phyloP scores from a whole-genome alignment of 2,329 filamentous ascomycete species.

The Cladosporium sp. region DNA sequence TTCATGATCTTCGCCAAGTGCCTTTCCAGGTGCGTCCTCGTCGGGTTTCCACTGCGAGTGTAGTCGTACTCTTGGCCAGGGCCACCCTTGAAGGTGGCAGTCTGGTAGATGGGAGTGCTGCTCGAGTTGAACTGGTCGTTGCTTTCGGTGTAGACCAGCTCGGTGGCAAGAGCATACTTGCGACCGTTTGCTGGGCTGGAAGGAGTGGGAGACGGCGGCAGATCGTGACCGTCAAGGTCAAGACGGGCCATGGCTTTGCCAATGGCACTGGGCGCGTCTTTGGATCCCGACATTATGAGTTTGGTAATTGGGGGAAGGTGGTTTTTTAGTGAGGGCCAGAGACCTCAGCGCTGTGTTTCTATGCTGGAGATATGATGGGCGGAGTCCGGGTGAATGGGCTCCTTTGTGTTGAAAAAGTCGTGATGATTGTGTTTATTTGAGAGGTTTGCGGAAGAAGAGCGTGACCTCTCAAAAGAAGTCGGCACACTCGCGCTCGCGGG shows the following conservation, averaged over 20 bases:
- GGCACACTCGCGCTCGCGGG: background rate
- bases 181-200: conserved; percentile 83
- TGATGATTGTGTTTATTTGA: background rate
- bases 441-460: background rate
- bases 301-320: conserved; percentile 16
- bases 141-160: conserved; percentile 92
- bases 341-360: conserved; percentile 26
- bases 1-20: conserved; percentile 99
- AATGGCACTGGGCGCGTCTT: conserved; percentile 29
- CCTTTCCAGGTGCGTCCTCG: conserved; percentile 88
- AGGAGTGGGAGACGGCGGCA: conserved; percentile 87
- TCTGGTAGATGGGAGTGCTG: conserved; percentile 95
- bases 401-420: background rate
- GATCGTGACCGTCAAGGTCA: conserved; percentile 76
- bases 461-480: background rate
- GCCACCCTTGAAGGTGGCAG: conserved; percentile 90
- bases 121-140: conserved; percentile 97
- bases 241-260: conserved; percentile 49
- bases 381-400: conserved; percentile 13
- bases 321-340: conserved; percentile 30
- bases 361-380: conserved; percentile 27
- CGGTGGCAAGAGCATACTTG: conserved; percentile 90
- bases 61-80: conserved; percentile 93
- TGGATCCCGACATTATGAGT: conserved; percentile 23
- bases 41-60: conserved; percentile 95